Evolutionary conservation across 805 yeast genomes (phyloP).

Genomic region (Saccharomycopsis lassenensis): DNA sequence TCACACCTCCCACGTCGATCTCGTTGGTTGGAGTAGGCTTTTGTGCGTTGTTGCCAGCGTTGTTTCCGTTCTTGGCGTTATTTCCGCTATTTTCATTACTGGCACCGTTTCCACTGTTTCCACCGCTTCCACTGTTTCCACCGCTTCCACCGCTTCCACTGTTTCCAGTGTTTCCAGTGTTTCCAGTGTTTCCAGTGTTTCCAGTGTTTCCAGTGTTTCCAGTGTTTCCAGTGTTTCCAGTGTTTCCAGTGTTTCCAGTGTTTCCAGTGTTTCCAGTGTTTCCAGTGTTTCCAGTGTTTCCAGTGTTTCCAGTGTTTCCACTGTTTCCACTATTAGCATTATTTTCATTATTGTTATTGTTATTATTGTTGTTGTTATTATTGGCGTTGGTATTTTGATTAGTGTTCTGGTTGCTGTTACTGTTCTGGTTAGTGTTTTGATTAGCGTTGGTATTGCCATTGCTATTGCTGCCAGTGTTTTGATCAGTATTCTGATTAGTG

Average conservation of each 20-base stretch:
- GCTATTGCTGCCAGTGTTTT: too few species aligned
- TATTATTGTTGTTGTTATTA: background rate
- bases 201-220: background rate
- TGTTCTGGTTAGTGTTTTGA: background rate
- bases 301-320: background rate
- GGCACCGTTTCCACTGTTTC: background rate
- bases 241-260: background rate
- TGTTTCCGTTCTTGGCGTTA: too few species aligned
- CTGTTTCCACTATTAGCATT: background rate
- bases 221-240: background rate
- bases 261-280: background rate
- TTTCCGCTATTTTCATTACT: slow-evolving; percentile 1
- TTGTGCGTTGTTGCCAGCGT: background rate
- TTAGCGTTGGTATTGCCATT: too few species aligned
- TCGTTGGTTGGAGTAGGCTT: background rate
- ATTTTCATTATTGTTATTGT: background rate
- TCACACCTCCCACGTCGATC: background rate
- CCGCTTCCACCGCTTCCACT: background rate
- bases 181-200: background rate
- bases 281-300: background rate
- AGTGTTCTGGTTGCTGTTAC: background rate
- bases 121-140: background rate
- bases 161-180: background rate
- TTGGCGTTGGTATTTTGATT: background rate
- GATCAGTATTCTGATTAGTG: too few species aligned